phyloP scores from a whole-genome alignment of 2,329 filamentous ascomycete species.

The Xenoacremonium recifei region DNA sequence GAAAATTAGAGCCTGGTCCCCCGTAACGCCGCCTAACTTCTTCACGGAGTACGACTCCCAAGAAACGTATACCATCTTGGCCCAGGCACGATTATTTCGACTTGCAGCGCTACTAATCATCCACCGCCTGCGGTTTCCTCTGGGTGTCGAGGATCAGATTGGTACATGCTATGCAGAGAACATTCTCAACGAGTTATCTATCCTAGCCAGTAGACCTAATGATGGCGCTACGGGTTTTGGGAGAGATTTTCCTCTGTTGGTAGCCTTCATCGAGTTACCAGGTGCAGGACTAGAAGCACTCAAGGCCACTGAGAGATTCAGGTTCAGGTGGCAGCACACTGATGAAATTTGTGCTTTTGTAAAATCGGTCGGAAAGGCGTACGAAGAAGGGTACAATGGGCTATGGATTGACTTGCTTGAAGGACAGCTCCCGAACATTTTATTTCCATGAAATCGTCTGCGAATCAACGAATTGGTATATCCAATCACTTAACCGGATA shows the following conservation, averaged over 20 bases:
- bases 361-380: constrained; percentile 3
- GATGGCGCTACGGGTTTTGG: constrained; percentile 7
- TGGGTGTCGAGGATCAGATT: constrained; percentile 8
- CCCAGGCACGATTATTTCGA: constrained; percentile 12
- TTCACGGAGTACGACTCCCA: background rate
- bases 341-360: constrained; percentile 3
- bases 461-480: too few relatives aligned
- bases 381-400: constrained; percentile 7
- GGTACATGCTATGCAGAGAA: constrained; percentile 3
- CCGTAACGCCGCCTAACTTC: constrained; percentile 1
- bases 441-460: background rate
- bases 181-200: constrained; percentile 9
- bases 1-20: constrained; percentile 6
- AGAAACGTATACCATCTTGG: constrained; percentile 8
- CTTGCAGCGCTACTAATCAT: constrained; percentile 11
- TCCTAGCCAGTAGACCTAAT: constrained; percentile 1
- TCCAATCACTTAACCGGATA: too few relatives aligned
- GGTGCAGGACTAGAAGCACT: constrained; percentile 2
- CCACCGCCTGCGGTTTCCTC: constrained; percentile 13
- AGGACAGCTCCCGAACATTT: background rate
- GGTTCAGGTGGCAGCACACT: constrained; percentile 4
- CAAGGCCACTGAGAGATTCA: constrained; percentile 2
- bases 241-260: constrained; percentile 12
- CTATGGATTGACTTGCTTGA: constrained; percentile 10
- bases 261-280: constrained; percentile 12